Percentiles rank a stretch among this genome's conserved stretches.
These are phyloP conservation scores for Lactarius evosmus DNA, from an alignment of 768 basidiomycete species.

Conservation along the genomic window DNA sequence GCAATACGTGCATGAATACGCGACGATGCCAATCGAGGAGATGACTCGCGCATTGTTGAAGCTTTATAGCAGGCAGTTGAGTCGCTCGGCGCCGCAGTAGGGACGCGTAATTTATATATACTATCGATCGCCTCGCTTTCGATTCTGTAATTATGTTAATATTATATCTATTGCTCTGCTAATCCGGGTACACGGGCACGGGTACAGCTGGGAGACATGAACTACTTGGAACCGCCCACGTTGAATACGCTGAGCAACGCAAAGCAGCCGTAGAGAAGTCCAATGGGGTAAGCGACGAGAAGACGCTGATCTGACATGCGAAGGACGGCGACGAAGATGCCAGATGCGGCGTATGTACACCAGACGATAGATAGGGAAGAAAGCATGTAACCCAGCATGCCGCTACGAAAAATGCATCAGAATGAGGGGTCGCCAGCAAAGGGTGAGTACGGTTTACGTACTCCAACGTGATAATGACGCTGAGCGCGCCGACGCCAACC, in stretches of 20 bases:
- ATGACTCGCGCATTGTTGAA: constrained; percentile 78
- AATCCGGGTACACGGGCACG: constrained; percentile 4
- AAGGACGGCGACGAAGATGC: constrained; percentile 92
- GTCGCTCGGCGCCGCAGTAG: constrained; percentile 31
- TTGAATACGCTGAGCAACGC: constrained; percentile 91
- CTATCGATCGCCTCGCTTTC: constrained; percentile 6
- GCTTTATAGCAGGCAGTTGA: constrained; percentile 72
- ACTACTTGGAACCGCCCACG: constrained; percentile 37
- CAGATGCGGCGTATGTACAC: constrained; percentile 96
- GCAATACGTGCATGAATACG: constrained; percentile 84
- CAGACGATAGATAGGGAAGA: constrained; percentile 82
- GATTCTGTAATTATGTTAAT: constrained; percentile 30
- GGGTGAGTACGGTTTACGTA: constrained; percentile 42
- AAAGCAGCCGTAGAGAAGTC: constrained; percentile 90
- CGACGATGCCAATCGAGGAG: constrained; percentile 75
- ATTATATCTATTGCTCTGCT: constrained; percentile 18
- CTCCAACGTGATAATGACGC: constrained; percentile 86
- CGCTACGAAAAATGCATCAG: constrained; percentile 44
- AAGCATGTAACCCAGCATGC: constrained; percentile 79
- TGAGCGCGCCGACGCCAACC: constrained; percentile 89
- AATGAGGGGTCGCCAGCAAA: constrained; percentile 6
- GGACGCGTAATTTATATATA: constrained; percentile 13
- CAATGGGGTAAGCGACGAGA: constrained; percentile 95
- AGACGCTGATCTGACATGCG: constrained; percentile 94
- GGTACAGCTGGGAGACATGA: constrained; percentile 4